phyloP scores from a whole-genome alignment of 345 rosid genomes.

The Laguncularia racemosa region DNA sequence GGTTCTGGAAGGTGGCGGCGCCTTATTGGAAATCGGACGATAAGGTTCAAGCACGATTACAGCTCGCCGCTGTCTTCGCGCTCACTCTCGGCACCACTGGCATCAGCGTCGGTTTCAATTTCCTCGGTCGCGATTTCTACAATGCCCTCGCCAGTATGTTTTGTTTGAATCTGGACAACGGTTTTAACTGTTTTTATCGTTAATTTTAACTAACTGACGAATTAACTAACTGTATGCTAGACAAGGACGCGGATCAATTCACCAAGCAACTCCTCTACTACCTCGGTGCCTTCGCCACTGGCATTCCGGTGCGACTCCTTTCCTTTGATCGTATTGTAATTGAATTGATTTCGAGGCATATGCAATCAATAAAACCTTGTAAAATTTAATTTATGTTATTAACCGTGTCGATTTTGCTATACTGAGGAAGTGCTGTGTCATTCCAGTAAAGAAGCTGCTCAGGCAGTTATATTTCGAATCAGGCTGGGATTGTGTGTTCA shows the following conservation, averaged over 20 bases:
- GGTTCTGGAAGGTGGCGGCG: constrained; percentile 90
- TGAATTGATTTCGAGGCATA: constrained; percentile 2
- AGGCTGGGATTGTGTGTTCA: too few relatives aligned
- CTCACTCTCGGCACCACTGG: constrained; percentile 89
- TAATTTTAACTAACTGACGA: not conserved
- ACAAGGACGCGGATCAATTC: constrained; percentile 93
- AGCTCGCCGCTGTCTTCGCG: constrained; percentile 77
- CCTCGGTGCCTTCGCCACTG: constrained; percentile 81
- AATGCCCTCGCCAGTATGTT: constrained; percentile 83
- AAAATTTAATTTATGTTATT: too few relatives aligned
- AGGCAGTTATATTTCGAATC: too few relatives aligned
- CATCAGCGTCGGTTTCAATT: constrained; percentile 88
- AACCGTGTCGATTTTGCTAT: not conserved
- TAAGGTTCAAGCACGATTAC: constrained; percentile 65
- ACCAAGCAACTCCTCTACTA: constrained; percentile 78
- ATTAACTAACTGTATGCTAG: constrained; percentile 16
- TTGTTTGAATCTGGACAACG: not conserved
- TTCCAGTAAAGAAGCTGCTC: too few relatives aligned
- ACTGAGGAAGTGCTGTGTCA: not conserved
- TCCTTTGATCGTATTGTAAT: constrained; percentile 25
- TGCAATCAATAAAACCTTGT: too few relatives aligned
- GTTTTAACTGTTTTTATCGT: not conserved
- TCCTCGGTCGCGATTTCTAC: constrained; percentile 97
- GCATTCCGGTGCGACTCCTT: constrained; percentile 82
- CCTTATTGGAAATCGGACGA: constrained; percentile 91